phyloP scores from a whole-genome alignment of 208 protist species.

The Leishmania amazonensis region DNA sequence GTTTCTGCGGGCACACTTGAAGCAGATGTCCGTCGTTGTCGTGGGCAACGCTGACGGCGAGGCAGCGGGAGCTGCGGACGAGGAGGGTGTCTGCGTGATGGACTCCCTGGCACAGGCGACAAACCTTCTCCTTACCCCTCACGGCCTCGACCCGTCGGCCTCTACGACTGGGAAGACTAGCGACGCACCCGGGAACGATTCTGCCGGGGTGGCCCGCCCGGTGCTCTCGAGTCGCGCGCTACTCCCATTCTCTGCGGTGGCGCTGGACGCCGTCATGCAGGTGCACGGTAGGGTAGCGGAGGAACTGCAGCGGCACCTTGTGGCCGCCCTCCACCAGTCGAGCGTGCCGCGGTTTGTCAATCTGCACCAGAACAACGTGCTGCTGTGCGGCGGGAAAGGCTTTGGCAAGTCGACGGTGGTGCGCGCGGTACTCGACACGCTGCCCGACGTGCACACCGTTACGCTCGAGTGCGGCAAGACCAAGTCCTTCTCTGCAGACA shows the following conservation, averaged over 20 bases:
- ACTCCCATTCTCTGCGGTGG: not conserved
- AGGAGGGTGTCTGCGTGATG: constrained; percentile 26
- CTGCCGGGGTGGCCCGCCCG: not conserved
- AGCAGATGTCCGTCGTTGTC: constrained; percentile 36
- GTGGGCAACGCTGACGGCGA: constrained; percentile 19
- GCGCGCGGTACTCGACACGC: constrained; percentile 41
- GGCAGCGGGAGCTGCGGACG: constrained; percentile 1
- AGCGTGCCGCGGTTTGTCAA: constrained; percentile 23
- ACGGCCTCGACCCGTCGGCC: constrained; percentile 15
- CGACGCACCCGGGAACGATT: not conserved
- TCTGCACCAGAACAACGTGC: constrained; percentile 56
- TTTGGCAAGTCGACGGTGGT: constrained; percentile 82
- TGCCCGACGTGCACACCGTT: constrained; percentile 54
- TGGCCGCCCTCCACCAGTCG: constrained; percentile 35
- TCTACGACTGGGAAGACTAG: not conserved
- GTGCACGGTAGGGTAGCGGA: constrained; percentile 56
- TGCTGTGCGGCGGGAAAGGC: constrained; percentile 84
- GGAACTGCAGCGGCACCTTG: constrained; percentile 55
- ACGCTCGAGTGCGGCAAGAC: constrained; percentile 62
- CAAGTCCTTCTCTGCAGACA: constrained; percentile 43
- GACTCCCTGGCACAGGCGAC: constrained; percentile 47
- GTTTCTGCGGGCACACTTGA: constrained; percentile 64
- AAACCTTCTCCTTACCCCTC: constrained; percentile 67
- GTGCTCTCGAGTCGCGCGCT: not conserved
- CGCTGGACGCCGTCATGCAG: constrained; percentile 39